These are phyloP conservation scores for Fusarium algeriense DNA, from an alignment of 2,329 filamentous ascomycete species.

Conservation along the genomic window DNA sequence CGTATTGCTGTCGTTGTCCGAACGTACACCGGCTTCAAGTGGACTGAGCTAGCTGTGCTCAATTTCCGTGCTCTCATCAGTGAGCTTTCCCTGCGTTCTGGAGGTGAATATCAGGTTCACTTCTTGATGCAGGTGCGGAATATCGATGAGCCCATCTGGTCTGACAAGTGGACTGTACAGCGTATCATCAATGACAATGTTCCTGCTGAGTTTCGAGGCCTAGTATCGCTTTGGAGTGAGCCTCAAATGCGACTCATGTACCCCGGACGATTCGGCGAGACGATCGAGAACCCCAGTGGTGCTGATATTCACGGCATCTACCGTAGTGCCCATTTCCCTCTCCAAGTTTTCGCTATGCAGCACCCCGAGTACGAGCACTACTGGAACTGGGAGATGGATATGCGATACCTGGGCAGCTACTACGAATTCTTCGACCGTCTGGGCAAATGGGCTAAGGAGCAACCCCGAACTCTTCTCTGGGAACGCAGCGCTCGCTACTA, in stretches of 20 bases:
- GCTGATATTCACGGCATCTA: slow-evolving; percentile 76
- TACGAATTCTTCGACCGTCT: slow-evolving; percentile 80
- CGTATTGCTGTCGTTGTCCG: slow-evolving; percentile 83
- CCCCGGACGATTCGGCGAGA: slow-evolving; percentile 75
- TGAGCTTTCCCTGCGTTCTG: slow-evolving; percentile 81
- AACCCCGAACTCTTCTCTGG: slow-evolving; percentile 80
- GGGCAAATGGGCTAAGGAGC: slow-evolving; percentile 73
- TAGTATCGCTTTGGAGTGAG: slow-evolving; percentile 88
- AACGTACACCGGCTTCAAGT: slow-evolving; percentile 83
- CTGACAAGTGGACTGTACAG: slow-evolving; percentile 79
- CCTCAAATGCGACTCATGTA: slow-evolving; percentile 86
- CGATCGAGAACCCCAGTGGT: slow-evolving; percentile 69
- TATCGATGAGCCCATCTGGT: slow-evolving; percentile 82
- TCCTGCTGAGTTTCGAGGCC: slow-evolving; percentile 80
- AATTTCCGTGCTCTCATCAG: slow-evolving; percentile 85
- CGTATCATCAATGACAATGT: slow-evolving; percentile 75
- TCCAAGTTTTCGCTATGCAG: slow-evolving; percentile 73
- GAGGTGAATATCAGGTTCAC: slow-evolving; percentile 85
- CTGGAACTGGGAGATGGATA: slow-evolving; percentile 80
- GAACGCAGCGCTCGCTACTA: slow-evolving; percentile 83
- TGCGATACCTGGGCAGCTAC: slow-evolving; percentile 73
- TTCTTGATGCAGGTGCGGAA: slow-evolving; percentile 89
- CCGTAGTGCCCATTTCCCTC: slow-evolving; percentile 71
- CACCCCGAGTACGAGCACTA: slow-evolving; percentile 75
- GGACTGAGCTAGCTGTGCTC: slow-evolving; percentile 81